Base-by-base conservation (phyloP, 2,329 filamentous ascomycete genomes). In the Penicillium occitanis region DNA sequence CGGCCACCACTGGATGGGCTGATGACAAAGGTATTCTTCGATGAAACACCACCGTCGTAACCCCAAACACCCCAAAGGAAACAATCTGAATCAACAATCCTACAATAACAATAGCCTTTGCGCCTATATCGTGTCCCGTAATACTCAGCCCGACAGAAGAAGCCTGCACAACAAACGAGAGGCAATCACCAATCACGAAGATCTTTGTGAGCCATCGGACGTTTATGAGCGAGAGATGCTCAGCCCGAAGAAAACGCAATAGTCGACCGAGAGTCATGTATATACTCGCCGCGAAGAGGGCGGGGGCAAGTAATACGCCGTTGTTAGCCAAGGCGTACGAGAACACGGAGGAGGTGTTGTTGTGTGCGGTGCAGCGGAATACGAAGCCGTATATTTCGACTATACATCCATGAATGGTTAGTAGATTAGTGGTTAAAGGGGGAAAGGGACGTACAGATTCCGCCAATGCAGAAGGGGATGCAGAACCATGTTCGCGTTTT, bases 201-300 rank as follows among this genome's bases (percentile, higher is more conserved):
- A 73, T 70, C 65, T 71, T 78, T 3, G 77, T 79, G 33, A 79
- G 64, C 70, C 72, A 74, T 7, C 61, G 68, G 1, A 59, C 58
- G 6, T 61, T 68, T 33, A 79, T 74, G 3, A 75, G 8, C 0
- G 73, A 70, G 25, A 71, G 64, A 7, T 63, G 10, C 65, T 78
- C 75, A 1, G 71, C 76, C 7, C 73, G 53, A 0, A 72, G 65
- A 14, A 72, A 51, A 1, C 58, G 48, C 19, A 79, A 75, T 11
- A 78, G 70, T 0, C 76, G 73, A 0, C 75, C 76, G 1, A 79
- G 72, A 40, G 72, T 48, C 73, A 75, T 77, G 68, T 77, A 77
- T 17, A 77, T 72, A 0, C 70, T 71, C 1, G 75, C 74, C 10
- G 78, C 78, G 61, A 76, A 79, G 0, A 80, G 69, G 4, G 75